A percentile compares a stretch with the other conserved stretches of the same genome.
Conservation (phyloP, 2,329 filamentous ascomycete genomes). For the Calonectria honghensis region DNA sequence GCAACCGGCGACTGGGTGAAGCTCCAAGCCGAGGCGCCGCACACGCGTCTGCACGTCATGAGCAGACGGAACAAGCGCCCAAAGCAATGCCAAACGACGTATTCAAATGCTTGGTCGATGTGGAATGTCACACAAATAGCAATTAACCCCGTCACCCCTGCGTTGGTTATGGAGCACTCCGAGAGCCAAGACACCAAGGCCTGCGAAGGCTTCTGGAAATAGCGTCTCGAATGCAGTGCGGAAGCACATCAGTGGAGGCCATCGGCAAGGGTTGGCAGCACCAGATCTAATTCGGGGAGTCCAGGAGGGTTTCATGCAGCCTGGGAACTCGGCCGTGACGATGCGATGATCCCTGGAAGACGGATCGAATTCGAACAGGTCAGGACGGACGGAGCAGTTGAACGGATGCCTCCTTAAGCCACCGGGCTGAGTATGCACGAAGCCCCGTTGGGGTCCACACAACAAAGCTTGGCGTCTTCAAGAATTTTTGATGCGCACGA, state of each 20-base stretch:
- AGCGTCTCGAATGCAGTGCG: conserved; percentile 30
- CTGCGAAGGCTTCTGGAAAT: conserved; percentile 26
- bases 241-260: conserved; percentile 23
- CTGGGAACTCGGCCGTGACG: conserved; percentile 12
- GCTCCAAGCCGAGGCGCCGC: neutral
- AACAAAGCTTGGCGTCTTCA: conserved; percentile 14
- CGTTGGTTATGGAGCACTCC: neutral
- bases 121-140: conserved; percentile 10
- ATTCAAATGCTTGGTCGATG: conserved; percentile 6
- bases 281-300: conserved; percentile 26
- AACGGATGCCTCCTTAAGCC: conserved; percentile 46
- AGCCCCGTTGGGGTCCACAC: conserved; percentile 36
- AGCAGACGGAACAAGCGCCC: neutral
- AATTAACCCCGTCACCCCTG: conserved; percentile 1
- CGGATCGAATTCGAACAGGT: conserved; percentile 13
- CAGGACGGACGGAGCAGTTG: neutral
- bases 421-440: conserved; percentile 51
- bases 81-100: neutral
- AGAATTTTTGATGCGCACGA: conserved; percentile 25
- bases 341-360: conserved; percentile 12
- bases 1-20: neutral
- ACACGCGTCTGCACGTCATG: conserved; percentile 3
- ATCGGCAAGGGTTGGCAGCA: conserved; percentile 2
- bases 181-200: conserved; percentile 8
- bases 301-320: conserved; percentile 24